Evolutionary conservation across 108 stramenopile genomes (phyloP).

Genomic region (Mediolabrus comicus): DNA sequence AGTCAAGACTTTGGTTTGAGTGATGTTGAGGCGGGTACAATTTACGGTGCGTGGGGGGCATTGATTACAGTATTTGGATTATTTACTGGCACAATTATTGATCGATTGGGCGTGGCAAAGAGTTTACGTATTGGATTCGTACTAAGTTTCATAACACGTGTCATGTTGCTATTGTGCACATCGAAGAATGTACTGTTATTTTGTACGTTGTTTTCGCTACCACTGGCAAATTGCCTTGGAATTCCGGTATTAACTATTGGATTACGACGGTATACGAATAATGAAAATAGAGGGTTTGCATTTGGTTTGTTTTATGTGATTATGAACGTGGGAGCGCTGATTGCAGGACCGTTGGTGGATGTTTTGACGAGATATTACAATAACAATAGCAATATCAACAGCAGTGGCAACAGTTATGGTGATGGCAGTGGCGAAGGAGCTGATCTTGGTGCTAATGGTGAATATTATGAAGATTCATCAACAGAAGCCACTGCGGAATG

Average conservation of each 20-base stretch:
- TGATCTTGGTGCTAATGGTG: conserved; percentile 1
- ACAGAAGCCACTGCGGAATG: conserved; percentile 24
- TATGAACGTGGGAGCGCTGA: conserved; percentile 82
- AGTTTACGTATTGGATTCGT: conserved; percentile 54
- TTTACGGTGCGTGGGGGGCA: conserved; percentile 72
- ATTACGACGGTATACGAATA: conserved; percentile 63
- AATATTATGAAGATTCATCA: conserved; percentile 3
- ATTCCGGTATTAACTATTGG: conserved; percentile 72
- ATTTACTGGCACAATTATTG: conserved; percentile 58
- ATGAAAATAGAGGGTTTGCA: conserved; percentile 73
- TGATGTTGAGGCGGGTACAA: conserved; percentile 60
- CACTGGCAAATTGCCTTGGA: conserved; percentile 65
- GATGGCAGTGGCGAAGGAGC: background rate
- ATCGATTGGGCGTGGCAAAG: conserved; percentile 65
- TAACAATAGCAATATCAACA: conserved; percentile 3
- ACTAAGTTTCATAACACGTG: conserved; percentile 41
- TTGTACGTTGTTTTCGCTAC: conserved; percentile 43
- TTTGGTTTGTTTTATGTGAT: conserved; percentile 84
- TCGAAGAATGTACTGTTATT: conserved; percentile 38
- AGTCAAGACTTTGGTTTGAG: conserved; percentile 55
- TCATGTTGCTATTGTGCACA: conserved; percentile 47
- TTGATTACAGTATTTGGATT: conserved; percentile 68
- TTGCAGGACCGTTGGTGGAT: conserved; percentile 75
- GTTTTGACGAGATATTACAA: conserved; percentile 52
- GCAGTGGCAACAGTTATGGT: background rate